phyloP scores from a whole-genome alignment of 768 basidiomycete species.

The Hericium erinaceus region DNA sequence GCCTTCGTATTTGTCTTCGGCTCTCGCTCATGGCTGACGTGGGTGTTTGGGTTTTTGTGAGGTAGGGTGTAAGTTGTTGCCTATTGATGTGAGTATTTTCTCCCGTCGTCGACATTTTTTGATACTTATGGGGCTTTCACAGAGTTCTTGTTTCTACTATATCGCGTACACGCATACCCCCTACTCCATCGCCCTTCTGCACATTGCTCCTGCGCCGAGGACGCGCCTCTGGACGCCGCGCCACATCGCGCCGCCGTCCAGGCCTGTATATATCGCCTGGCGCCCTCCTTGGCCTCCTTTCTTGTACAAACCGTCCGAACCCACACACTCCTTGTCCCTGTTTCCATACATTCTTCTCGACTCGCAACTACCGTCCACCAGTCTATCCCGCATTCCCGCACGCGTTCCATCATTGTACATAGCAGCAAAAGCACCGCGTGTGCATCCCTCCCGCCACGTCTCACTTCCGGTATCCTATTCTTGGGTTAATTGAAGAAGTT shows the following conservation, averaged over 20 bases:
- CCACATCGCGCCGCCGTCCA: not conserved
- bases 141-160: constrained; percentile 2
- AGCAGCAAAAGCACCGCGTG: too few species aligned
- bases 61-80: constrained; percentile 11
- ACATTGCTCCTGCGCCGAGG: not conserved
- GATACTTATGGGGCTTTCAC: not conserved
- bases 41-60: constrained; percentile 1
- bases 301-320: not conserved
- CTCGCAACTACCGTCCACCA: too few species aligned
- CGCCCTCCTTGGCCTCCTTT: not conserved
- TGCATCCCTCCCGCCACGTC: too few species aligned
- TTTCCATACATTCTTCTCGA: not conserved
- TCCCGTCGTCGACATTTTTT: not conserved
- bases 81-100: constrained; percentile 9
- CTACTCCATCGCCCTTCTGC: not conserved
- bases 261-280: not conserved
- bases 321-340: not conserved
- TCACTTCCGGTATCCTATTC: too few species aligned
- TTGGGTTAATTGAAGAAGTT: too few species aligned
- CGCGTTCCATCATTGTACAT: too few species aligned
- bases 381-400: too few species aligned
- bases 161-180: constrained; percentile 5
- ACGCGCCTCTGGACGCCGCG: not conserved
- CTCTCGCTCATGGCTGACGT: constrained; percentile 1
- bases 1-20: constrained; percentile 4